Evolutionary conservation across 2,329 filamentous ascomycete genomes (phyloP).

Genomic region (Aspergillus awamori): DNA sequence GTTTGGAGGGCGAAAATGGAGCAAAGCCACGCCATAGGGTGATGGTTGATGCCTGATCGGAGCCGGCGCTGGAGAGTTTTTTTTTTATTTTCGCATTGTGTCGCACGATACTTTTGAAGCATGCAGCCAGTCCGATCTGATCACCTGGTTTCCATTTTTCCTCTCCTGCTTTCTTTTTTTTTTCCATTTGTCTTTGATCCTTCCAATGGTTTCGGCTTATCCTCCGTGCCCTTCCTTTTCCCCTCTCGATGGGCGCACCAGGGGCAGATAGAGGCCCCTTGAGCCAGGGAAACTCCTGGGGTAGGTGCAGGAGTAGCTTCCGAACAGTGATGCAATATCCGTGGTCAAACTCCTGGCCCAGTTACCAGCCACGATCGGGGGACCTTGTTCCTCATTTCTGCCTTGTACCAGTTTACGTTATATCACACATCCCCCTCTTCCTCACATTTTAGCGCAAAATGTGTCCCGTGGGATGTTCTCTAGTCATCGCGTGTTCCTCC

Average conservation of each 20-base stretch:
- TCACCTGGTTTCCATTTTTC: constrained; percentile 2
- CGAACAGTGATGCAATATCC: constrained; percentile 12
- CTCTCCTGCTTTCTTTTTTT: not conserved
- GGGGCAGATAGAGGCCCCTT: constrained; percentile 11
- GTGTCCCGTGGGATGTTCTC: not conserved
- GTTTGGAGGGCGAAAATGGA: not conserved
- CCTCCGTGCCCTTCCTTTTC: constrained; percentile 1
- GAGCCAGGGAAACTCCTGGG: constrained; percentile 13
- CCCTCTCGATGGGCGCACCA: not conserved
- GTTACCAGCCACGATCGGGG: constrained; percentile 6
- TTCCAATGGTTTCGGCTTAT: constrained; percentile 1
- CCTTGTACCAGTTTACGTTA: constrained; percentile 1
- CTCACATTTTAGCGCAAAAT: not conserved
- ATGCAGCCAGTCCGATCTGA: constrained; percentile 8
- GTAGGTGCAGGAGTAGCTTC: constrained; percentile 17
- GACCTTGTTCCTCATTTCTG: constrained; percentile 1
- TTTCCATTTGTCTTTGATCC: not conserved
- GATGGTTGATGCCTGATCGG: constrained; percentile 11
- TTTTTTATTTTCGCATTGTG: constrained; percentile 2
- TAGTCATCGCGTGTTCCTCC: not conserved
- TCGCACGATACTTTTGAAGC: constrained; percentile 18
- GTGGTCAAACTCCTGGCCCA: not conserved
- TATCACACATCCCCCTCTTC: not conserved
- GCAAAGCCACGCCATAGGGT: not conserved
- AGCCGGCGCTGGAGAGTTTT: constrained; percentile 1